Evolutionary conservation across 2,329 filamentous ascomycete genomes (phyloP).

Genomic region (Alternaria viburni): DNA sequence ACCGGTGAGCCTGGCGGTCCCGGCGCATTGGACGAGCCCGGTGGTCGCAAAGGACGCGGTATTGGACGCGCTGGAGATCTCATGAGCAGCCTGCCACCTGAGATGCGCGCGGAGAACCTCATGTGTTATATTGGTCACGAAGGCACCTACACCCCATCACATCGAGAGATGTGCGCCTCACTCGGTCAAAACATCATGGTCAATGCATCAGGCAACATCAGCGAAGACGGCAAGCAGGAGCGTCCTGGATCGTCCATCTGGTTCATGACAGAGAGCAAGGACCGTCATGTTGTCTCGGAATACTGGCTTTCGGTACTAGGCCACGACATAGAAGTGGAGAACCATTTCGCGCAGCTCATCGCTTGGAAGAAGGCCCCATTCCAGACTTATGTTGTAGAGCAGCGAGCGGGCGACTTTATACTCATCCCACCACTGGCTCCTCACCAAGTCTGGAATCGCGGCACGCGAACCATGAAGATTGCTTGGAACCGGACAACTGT

Average conservation of each 20-base stretch:
- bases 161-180: constrained; percentile 97
- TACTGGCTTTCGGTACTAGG: constrained; percentile 93
- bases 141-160: constrained; percentile 93
- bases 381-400: constrained; percentile 89
- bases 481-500: constrained; percentile 97
- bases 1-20: constrained; percentile 65
- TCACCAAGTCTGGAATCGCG: constrained; percentile 98
- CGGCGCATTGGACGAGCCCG: constrained; percentile 59
- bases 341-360: constrained; percentile 93
- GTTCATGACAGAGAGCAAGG: constrained; percentile 98
- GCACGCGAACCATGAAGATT: constrained; percentile 94
- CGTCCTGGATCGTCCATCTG: constrained; percentile 89
- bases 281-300: constrained; percentile 86
- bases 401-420: constrained; percentile 89
- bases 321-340: constrained; percentile 95
- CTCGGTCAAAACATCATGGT: constrained; percentile 99
- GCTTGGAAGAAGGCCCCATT: constrained; percentile 96
- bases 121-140: constrained; percentile 99
- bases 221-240: constrained; percentile 71
- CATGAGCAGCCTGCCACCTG: constrained; percentile 86
- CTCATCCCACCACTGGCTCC: constrained; percentile 90
- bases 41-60: constrained; percentile 58
- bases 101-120: constrained; percentile 92
- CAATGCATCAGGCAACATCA: constrained; percentile 72
- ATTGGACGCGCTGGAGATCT: constrained; percentile 82